phyloP scores from a whole-genome alignment of 78 protist genomes.

The Dictyostelium firmibasis region DNA sequence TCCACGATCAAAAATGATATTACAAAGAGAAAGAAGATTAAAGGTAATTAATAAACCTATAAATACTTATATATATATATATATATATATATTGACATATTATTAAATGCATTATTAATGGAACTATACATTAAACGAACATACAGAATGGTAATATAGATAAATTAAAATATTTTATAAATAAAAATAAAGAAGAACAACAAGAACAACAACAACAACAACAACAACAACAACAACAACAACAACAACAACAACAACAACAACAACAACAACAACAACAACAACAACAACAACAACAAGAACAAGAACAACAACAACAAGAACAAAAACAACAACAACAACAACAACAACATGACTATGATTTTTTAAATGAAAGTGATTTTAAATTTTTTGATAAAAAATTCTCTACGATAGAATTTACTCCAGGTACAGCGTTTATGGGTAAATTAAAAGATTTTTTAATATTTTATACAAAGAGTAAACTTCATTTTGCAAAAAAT shows the following conservation, averaged over 20 bases:
- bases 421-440: slow-evolving; percentile 50
- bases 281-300: no score
- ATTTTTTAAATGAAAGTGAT: neutral
- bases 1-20: slow-evolving; percentile 22
- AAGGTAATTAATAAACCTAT: no score
- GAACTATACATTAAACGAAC: no score
- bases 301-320: no score
- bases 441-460: neutral
- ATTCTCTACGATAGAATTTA: slow-evolving; percentile 19
- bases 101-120: neutral
- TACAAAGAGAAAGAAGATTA: slow-evolving; percentile 51
- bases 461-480: neutral
- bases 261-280: neutral
- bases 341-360: neutral
- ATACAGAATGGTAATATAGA: neutral
- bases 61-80: no score
- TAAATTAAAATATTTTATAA: neutral
- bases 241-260: neutral
- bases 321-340: no score
- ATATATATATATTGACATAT: neutral
- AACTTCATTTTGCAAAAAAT: neutral
- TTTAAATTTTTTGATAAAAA: neutral
- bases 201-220: neutral
- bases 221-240: neutral
- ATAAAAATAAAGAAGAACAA: neutral